Percentiles rank a stretch among this genome's conserved stretches.
Conservation (phyloP, 2,329 filamentous ascomycete species). For the Colletotrichum somersetense region DNA sequence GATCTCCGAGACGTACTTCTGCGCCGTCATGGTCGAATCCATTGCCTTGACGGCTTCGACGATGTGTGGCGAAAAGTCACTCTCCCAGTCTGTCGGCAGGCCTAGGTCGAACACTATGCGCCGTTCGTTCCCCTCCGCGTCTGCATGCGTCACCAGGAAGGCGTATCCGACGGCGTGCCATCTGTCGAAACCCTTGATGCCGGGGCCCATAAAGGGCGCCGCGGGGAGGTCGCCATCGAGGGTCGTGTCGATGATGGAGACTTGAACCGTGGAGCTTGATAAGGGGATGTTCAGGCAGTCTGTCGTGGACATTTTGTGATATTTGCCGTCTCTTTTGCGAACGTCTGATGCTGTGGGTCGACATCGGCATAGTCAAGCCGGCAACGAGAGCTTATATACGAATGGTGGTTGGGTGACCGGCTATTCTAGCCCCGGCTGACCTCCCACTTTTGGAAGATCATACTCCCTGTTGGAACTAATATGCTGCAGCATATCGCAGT, state of each 20-base stretch:
- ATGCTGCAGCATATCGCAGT: background rate
- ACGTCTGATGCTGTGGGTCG: too few relatives aligned
- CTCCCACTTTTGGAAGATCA: background rate
- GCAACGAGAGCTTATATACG: background rate
- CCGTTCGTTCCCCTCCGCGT: background rate
- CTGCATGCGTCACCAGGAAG: constrained; percentile 7
- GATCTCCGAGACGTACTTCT: constrained; percentile 27
- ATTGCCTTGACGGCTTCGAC: background rate
- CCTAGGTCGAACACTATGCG: constrained; percentile 14
- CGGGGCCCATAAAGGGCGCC: constrained; percentile 14
- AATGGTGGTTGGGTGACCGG: background rate
- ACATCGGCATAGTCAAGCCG: background rate
- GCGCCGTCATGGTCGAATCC: background rate
- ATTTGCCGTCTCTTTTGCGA: too few relatives aligned
- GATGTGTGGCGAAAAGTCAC: constrained; percentile 2
- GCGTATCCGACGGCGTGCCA: constrained; percentile 17
- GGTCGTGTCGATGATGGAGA: constrained; percentile 22
- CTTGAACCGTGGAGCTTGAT: background rate
- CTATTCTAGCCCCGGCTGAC: background rate
- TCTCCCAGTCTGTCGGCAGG: constrained; percentile 5
- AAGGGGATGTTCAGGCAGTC: constrained; percentile 1
- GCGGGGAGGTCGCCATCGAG: constrained; percentile 8
- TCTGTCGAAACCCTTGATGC: constrained; percentile 13
- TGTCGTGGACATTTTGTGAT: background rate
- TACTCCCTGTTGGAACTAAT: background rate